A percentile compares a stretch with the other conserved stretches of the same genome.
Conservation (phyloP, 768 basidiomycete genomes). For the Cyclocybe cylindracea region DNA sequence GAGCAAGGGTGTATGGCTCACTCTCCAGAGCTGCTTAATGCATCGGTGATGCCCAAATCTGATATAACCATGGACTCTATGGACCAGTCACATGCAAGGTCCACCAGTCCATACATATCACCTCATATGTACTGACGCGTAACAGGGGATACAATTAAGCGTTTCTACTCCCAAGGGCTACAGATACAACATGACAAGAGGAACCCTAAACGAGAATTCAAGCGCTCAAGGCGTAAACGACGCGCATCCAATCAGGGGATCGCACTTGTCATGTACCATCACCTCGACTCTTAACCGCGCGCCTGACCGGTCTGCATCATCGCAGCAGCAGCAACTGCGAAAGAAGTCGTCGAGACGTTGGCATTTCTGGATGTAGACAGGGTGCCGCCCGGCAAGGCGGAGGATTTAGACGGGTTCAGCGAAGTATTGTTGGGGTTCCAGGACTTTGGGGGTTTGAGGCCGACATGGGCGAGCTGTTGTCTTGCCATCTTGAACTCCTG, state of each 20-base stretch:
- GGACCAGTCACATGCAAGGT: neutral
- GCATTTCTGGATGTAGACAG: slow-evolving; percentile 12
- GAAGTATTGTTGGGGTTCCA: slow-evolving; percentile 63
- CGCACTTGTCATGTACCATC: neutral
- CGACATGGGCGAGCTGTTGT: slow-evolving; percentile 74
- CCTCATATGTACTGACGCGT: neutral
- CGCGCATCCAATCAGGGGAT: slow-evolving; percentile 3
- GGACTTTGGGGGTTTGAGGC: slow-evolving; percentile 72
- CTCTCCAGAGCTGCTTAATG: slow-evolving; percentile 3
- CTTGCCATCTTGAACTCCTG: slow-evolving; percentile 80
- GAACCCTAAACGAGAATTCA: slow-evolving; percentile 10
- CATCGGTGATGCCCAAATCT: slow-evolving; percentile 2
- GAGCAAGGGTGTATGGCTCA: slow-evolving; percentile 2
- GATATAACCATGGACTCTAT: neutral
- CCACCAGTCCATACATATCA: neutral
- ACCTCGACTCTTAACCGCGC: slow-evolving; percentile 6
- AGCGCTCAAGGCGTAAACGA: neutral
- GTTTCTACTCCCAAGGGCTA: slow-evolving; percentile 9
- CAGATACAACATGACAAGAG: slow-evolving; percentile 10
- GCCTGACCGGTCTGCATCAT: slow-evolving; percentile 18
- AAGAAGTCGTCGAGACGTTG: slow-evolving; percentile 11
- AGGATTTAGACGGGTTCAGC: slow-evolving; percentile 16
- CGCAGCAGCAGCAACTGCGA: slow-evolving; percentile 16
- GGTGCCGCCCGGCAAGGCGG: slow-evolving; percentile 7
- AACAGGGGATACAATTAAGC: neutral